Evolutionary conservation across 2,329 filamentous ascomycete species (phyloP).

Genomic region (Neofusicoccum laricinum): DNA sequence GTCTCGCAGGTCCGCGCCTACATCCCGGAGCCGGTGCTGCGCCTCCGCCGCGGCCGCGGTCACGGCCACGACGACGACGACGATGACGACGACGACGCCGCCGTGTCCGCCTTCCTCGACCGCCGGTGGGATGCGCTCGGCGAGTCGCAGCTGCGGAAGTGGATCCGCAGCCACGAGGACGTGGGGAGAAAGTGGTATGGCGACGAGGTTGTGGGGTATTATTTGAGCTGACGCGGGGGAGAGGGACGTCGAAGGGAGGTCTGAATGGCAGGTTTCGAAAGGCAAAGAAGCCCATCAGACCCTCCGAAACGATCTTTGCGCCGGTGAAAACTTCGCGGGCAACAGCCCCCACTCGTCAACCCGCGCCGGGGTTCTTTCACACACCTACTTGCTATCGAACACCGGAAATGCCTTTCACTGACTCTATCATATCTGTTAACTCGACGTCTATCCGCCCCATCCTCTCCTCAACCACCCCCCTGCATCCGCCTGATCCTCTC

Average conservation of each 20-base stretch:
- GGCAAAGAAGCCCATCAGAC: background rate
- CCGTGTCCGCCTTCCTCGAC: conserved; percentile 27
- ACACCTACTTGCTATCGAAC: no score
- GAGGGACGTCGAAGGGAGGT: no score
- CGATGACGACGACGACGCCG: background rate
- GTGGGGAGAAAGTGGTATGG: conserved; percentile 38
- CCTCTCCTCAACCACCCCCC: conserved; percentile 22
- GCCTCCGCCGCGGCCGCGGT: conserved; percentile 20
- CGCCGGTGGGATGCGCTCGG: conserved; percentile 35
- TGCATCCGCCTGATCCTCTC: conserved; percentile 74
- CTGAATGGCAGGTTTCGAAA: background rate
- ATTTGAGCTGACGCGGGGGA: background rate
- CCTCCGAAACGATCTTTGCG: no score
- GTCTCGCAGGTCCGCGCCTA: conserved; percentile 41
- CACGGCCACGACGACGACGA: no score
- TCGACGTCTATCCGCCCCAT: no score
- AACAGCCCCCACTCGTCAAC: no score
- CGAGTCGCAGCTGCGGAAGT: conserved; percentile 36
- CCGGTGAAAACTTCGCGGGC: no score
- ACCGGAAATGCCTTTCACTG: no score
- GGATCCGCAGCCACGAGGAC: conserved; percentile 34
- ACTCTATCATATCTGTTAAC: no score
- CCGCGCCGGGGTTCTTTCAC: no score
- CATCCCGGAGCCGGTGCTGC: conserved; percentile 26
- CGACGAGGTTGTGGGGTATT: conserved; percentile 16